Conservation (phyloP, 208 protist genomes). For the Leishmania lainsoni region DNA sequence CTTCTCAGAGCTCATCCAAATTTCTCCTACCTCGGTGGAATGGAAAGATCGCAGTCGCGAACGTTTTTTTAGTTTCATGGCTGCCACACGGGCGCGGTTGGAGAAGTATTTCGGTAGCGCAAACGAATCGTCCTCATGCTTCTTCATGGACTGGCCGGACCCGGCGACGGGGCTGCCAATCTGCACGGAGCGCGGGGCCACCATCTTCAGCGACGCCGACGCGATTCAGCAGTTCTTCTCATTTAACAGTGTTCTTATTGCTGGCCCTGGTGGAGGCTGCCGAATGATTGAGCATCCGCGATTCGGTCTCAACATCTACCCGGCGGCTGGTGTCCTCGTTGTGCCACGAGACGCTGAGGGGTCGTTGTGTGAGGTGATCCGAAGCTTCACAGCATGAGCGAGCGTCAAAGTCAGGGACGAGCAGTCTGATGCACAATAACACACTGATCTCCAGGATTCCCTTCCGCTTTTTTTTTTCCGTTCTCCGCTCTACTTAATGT, state of each 20-base stretch:
- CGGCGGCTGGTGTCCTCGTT: conserved; percentile 35
- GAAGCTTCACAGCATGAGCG: conserved; percentile 13
- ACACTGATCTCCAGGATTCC: not conserved
- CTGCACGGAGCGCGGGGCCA: conserved; percentile 27
- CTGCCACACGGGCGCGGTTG: conserved; percentile 11
- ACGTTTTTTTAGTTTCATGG: conserved; percentile 49
- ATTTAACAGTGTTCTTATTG: conserved; percentile 44
- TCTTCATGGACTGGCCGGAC: conserved; percentile 58
- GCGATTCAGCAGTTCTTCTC: conserved; percentile 52
- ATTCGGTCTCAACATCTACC: conserved; percentile 53
- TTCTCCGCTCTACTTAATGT: not conserved
- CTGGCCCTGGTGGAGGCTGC: conserved; percentile 43
- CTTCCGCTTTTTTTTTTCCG: not conserved
- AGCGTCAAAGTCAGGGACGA: not conserved
- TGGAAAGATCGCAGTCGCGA: conserved; percentile 59
- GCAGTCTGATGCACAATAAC: not conserved
- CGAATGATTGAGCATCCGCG: conserved; percentile 55
- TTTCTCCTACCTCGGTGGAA: conserved; percentile 26
- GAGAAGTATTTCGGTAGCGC: not conserved
- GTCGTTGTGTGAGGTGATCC: conserved; percentile 19
- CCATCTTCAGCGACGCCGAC: conserved; percentile 43
- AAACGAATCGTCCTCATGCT: not conserved
- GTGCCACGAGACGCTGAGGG: conserved; percentile 21
- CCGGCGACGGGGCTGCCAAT: conserved; percentile 56
- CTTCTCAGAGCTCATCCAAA: conserved; percentile 41